Conservation (phyloP, 2,329 filamentous ascomycete species). For the Pseudocercospora ulei region DNA sequence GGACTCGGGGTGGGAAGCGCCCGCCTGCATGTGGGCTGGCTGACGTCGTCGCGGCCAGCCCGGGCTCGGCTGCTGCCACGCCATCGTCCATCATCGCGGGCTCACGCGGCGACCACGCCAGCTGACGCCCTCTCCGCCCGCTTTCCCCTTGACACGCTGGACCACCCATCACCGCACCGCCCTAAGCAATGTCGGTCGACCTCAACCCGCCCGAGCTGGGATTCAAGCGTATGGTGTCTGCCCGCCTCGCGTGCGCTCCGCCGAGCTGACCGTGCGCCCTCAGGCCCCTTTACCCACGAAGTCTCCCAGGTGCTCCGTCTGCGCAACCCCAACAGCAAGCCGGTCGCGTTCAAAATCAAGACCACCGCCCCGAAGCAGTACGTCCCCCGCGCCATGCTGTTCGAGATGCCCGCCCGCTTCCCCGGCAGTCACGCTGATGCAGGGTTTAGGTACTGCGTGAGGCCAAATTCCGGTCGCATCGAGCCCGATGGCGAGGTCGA, state of each 20-base stretch:
- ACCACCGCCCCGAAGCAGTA: constrained; percentile 99
- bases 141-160: too few species aligned
- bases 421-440: too few species aligned
- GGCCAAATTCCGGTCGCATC: constrained; percentile 92
- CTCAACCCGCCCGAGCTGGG: constrained; percentile 83
- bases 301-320: constrained; percentile 53
- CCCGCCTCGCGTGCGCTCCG: constrained; percentile 4
- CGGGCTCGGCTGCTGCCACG: too few species aligned
- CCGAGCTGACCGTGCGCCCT: constrained; percentile 16
- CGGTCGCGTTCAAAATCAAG: constrained; percentile 74
- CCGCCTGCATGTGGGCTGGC: too few species aligned
- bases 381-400: constrained; percentile 33
- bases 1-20: too few species aligned
- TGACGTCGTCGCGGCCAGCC: too few species aligned
- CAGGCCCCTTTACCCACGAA: constrained; percentile 56
- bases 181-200: constrained; percentile 72
- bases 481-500: constrained; percentile 83
- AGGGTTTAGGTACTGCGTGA: constrained; percentile 73
- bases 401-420: too few species aligned
- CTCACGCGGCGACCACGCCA: too few species aligned
- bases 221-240: constrained; percentile 65
- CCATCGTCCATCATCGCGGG: too few species aligned
- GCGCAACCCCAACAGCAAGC: constrained; percentile 48
- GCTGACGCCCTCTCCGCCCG: too few species aligned
- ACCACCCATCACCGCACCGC: too few species aligned